Base-by-base conservation (phyloP, 108 stramenopile species). In the Craspedostauros australis region DNA sequence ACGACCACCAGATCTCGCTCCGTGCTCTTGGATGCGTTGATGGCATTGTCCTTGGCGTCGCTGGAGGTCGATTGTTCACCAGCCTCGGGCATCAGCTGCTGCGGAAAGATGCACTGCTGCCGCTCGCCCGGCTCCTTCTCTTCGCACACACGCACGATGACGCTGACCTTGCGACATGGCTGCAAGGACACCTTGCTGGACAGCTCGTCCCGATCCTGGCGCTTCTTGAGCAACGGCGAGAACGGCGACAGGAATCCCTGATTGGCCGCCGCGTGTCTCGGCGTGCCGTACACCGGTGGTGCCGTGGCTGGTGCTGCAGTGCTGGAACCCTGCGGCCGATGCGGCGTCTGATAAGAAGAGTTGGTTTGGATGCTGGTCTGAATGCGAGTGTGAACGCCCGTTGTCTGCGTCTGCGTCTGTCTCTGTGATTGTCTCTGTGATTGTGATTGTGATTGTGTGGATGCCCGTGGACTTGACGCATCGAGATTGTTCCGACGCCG, bases 1-100 rank as follows among this genome's bases (percentile, higher is more conserved):
- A 91, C 78, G 22, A 91, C 54, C 14, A 87, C 68, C 36, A 91
- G 49, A 28, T 88, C 78, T 19, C 53, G 62, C 3, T 52, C 3
- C 12, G 11, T 37, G 22, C 20, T 20, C 21, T 0, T 19, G 50
- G 15, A 14, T 0, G n/a, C 14, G 57, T 23, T 58, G 57, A 22
- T 1, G 19, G 30, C 0, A 11, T 24, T 50, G 11, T n/a, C n/a
- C n/a, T 37, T n/a, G 36, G 36, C 14, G 36, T 37, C 14, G 36
- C 36, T n/a, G n/a, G n/a, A 37, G 36, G n/a, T n/a, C 36, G 36
- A 37, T n/a, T n/a, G 14, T 37, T 44, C 16, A 20, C 11, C 21
- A 11, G 15, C 19, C 11, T 20, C 19, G 11, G 16, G 43, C 16
- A 15, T 12, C 43, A 9, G 11, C 11, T 44, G 1, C 43, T 62